These are phyloP conservation scores for Trypanosoma brucei DNA, from an alignment of 208 protist genomes.

Conservation along the genomic window DNA sequence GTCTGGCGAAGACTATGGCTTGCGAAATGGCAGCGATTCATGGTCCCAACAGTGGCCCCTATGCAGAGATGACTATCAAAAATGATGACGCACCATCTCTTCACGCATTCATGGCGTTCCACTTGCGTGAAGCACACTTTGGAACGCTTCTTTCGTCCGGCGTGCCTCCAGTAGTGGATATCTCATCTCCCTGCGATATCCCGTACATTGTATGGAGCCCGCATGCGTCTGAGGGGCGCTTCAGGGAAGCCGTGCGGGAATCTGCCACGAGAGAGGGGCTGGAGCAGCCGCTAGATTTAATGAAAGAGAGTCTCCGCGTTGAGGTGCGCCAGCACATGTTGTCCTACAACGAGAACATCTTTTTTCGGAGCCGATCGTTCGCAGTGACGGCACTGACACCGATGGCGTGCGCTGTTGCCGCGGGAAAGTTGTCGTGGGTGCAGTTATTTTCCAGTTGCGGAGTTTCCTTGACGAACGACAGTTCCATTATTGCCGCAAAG, in stretches of 20 bases:
- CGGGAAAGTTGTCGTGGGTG: conserved; percentile 63
- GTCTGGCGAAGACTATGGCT: conserved; percentile 33
- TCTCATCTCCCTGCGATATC: conserved; percentile 6
- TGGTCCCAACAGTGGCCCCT: neutral
- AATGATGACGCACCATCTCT: conserved; percentile 1
- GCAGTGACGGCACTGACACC: conserved; percentile 48
- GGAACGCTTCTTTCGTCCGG: neutral
- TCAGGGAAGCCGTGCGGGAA: neutral
- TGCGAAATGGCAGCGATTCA: conserved; percentile 22
- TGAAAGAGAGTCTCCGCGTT: neutral
- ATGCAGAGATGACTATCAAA: neutral
- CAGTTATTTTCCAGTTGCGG: conserved; percentile 45
- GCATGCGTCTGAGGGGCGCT: neutral
- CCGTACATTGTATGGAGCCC: conserved; percentile 13
- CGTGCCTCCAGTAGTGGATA: neutral
- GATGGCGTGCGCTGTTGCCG: conserved; percentile 52
- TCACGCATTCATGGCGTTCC: conserved; percentile 6
- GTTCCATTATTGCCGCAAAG: conserved; percentile 33
- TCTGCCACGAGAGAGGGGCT: conserved; percentile 5
- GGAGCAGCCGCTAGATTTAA: conserved; percentile 7
- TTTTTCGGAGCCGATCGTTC: conserved; percentile 32
- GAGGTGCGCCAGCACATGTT: conserved; percentile 5
- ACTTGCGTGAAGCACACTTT: conserved; percentile 5
- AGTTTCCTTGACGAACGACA: conserved; percentile 42
- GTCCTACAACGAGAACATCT: conserved; percentile 4